phyloP scores from a whole-genome alignment of 1,139 yeast genomes.

The Fermentozyma sake region DNA sequence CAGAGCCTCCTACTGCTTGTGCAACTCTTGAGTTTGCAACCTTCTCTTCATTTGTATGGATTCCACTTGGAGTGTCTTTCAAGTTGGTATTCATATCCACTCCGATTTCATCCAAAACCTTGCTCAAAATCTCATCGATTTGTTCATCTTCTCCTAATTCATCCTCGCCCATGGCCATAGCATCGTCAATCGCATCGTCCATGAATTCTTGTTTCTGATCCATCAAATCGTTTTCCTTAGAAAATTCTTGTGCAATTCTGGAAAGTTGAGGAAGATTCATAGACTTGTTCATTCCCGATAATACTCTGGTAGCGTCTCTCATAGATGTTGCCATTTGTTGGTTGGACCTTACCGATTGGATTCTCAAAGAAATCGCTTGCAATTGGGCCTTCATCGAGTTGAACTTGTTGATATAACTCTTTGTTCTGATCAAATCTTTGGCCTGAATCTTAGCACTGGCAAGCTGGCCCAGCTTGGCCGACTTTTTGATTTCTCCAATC shows the following conservation, averaged over 20 bases:
- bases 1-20: slow-evolving; percentile 33
- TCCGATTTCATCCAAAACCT: slow-evolving; percentile 94
- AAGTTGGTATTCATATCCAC: slow-evolving; percentile 72
- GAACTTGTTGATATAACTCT: slow-evolving; percentile 78
- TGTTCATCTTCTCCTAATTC: slow-evolving; percentile 73
- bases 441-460: slow-evolving; percentile 93
- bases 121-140: slow-evolving; percentile 86
- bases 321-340: slow-evolving; percentile 95
- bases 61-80: slow-evolving; percentile 62
- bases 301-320: slow-evolving; percentile 89
- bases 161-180: slow-evolving; percentile 80
- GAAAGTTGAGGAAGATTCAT: slow-evolving; percentile 90
- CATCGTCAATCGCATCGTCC: slow-evolving; percentile 96
- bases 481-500: slow-evolving; percentile 77
- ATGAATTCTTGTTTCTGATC: slow-evolving; percentile 98
- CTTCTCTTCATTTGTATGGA: slow-evolving; percentile 29
- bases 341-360: slow-evolving; percentile 86
- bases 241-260: slow-evolving; percentile 91
- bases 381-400: slow-evolving; percentile 92
- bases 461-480: slow-evolving; percentile 86
- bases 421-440: slow-evolving; percentile 86
- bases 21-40: slow-evolving; percentile 36
- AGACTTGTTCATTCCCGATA: slow-evolving; percentile 81
- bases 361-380: slow-evolving; percentile 87
- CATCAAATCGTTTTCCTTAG: slow-evolving; percentile 91